Percentiles rank a stretch among this genome's conserved stretches.
Evolutionary conservation across 805 yeast genomes (phyloP).

Genomic region (Kodamaea sagamina): DNA sequence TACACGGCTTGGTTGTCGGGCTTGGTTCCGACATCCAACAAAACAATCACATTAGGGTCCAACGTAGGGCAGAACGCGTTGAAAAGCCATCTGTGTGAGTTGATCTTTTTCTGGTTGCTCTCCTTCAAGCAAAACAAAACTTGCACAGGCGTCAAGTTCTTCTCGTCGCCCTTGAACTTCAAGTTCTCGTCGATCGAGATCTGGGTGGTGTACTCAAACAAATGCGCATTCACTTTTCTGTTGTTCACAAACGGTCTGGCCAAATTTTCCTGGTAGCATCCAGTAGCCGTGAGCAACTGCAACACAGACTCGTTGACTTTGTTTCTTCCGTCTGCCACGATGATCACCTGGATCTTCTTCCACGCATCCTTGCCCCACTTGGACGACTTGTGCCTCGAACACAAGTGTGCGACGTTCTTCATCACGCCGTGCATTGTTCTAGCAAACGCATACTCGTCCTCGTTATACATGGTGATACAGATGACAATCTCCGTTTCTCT

Average conservation of each 20-base stretch:
- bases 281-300: conserved; percentile 89
- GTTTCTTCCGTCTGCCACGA: conserved; percentile 92
- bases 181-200: conserved; percentile 86
- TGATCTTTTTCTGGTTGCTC: conserved; percentile 87
- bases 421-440: conserved; percentile 94
- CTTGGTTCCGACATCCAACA: conserved; percentile 96
- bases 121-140: conserved; percentile 91
- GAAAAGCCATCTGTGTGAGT: conserved; percentile 97
- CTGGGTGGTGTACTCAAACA: conserved; percentile 95
- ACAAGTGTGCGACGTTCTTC: conserved; percentile 85
- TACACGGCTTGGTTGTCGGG: conserved; percentile 89
- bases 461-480: conserved; percentile 97
- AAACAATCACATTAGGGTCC: conserved; percentile 85
- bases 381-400: conserved; percentile 75
- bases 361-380: conserved; percentile 97
- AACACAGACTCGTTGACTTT: conserved; percentile 83
- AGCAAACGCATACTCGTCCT: conserved; percentile 84
- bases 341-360: conserved; percentile 92
- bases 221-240: conserved; percentile 87
- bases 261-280: conserved; percentile 95
- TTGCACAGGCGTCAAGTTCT: conserved; percentile 93
- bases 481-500: conserved; percentile 91
- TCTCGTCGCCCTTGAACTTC: conserved; percentile 87
- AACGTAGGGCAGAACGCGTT: conserved; percentile 91
- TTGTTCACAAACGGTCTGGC: conserved; percentile 93